Conservation (phyloP, 257 asterid species). For the Agastache rugosa region DNA sequence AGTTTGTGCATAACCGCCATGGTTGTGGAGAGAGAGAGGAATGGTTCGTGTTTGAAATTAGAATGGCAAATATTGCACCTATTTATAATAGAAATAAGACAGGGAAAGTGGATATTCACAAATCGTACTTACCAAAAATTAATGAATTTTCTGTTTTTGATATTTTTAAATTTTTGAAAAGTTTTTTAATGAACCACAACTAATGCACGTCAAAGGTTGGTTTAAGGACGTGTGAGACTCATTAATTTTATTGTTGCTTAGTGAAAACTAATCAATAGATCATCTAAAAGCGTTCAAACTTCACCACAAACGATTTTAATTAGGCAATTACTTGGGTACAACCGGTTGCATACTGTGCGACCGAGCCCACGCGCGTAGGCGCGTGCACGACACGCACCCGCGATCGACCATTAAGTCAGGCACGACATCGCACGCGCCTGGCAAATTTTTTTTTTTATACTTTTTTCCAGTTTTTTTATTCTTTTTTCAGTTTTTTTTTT, state of each 20-base stretch:
- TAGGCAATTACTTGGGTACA: no score
- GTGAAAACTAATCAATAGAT: background rate
- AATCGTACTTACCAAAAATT: background rate
- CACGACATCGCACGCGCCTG: no score
- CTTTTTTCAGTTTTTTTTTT: no score
- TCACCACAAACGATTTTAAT: background rate
- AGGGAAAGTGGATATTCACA: background rate
- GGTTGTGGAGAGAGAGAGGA: background rate
- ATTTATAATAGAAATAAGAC: constrained; percentile 33
- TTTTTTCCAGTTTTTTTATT: no score
- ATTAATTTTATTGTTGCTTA: background rate
- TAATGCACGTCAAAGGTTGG: constrained; percentile 38
- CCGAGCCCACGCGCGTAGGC: no score
- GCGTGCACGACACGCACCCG: no score
- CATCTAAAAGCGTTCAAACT: background rate
- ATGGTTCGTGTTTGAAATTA: constrained; percentile 25
- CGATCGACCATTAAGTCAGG: no score
- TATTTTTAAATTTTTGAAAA: background rate
- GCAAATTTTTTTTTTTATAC: no score
- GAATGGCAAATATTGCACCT: background rate
- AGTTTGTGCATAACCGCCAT: constrained; percentile 36
- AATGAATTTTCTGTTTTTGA: constrained; percentile 3
- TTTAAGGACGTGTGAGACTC: constrained; percentile 35
- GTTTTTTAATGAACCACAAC: constrained; percentile 13
- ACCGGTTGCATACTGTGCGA: no score